These are phyloP conservation scores for Tolypocladium paradoxum DNA, from an alignment of 2,329 filamentous ascomycete genomes.

Conservation along the genomic window DNA sequence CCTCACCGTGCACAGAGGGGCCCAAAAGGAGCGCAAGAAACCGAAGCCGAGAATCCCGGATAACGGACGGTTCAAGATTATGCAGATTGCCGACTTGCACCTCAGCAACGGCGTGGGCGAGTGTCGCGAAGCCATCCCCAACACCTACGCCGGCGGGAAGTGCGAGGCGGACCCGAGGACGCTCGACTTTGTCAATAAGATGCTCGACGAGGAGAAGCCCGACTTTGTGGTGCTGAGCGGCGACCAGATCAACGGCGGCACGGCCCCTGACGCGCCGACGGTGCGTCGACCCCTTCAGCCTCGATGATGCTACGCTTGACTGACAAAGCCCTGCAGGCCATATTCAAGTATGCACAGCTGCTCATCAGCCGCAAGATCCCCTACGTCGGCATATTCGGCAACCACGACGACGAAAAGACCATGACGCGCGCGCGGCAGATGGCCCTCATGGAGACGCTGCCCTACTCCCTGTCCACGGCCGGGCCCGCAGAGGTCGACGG, in stretches of 20 bases:
- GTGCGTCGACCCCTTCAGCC: conserved; percentile 30
- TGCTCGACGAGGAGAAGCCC: conserved; percentile 87
- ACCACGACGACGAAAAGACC: conserved; percentile 89
- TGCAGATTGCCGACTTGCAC: conserved; percentile 92
- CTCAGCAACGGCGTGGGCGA: conserved; percentile 77
- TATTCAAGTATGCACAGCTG: conserved; percentile 84
- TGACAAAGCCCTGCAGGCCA: conserved; percentile 41
- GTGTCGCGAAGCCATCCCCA: conserved; percentile 79
- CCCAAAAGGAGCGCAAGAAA: conserved; percentile 51
- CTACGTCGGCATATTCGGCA: conserved; percentile 90
- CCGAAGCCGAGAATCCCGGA: conserved; percentile 69
- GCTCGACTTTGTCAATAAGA: conserved; percentile 71
- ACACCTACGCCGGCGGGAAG: conserved; percentile 57
- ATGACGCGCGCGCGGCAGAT: conserved; percentile 71
- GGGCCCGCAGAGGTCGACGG: conserved; percentile 79
- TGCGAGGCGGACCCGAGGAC: conserved; percentile 91
- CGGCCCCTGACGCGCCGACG: conserved; percentile 80
- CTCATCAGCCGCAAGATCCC: conserved; percentile 82
- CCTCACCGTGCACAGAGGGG: conserved; percentile 67
- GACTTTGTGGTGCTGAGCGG: conserved; percentile 87
- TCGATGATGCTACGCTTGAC: conserved; percentile 7
- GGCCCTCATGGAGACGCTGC: conserved; percentile 74
- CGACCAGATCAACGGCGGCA: conserved; percentile 92
- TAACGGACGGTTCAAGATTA: conserved; percentile 91
- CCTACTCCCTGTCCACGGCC: conserved; percentile 77